phyloP scores from a whole-genome alignment of 176 grass and related monocot genomes.

The Rhynchospora tenuis region DNA sequence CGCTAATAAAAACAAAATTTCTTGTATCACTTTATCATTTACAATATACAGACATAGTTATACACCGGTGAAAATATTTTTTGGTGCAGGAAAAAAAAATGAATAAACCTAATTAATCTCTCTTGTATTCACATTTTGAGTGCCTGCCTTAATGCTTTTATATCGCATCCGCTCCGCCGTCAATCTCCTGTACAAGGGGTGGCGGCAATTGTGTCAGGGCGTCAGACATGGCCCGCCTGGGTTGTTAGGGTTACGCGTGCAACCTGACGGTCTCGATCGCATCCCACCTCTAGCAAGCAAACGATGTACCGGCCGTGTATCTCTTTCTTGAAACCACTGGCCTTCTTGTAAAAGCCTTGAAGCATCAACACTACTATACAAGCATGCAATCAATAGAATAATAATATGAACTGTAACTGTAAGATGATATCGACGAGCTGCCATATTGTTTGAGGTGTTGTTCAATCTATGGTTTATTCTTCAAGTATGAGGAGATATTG shows the following conservation, averaged over 20 bases:
- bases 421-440: not conserved
- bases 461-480: not conserved
- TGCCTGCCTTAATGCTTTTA: not conserved
- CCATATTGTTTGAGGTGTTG: not conserved
- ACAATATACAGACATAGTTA: not conserved
- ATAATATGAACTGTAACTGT: not conserved
- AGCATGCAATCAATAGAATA: conserved; percentile 19
- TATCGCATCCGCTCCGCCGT: too few relatives aligned
- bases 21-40: not conserved
- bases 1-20: not conserved
- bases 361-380: conserved; percentile 14
- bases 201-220: conserved; percentile 7
- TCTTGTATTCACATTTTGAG: conserved; percentile 2
- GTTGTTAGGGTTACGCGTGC: conserved; percentile 33
- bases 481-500: not conserved
- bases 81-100: not conserved
- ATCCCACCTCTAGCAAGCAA: not conserved
- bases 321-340: not conserved
- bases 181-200: too few relatives aligned
- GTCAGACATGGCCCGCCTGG: conserved; percentile 11
- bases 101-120: not conserved
- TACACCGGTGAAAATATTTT: not conserved
- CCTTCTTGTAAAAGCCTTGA: conserved; percentile 20
- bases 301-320: not conserved
- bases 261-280: conserved; percentile 25